phyloP scores from a whole-genome alignment of 2,329 filamentous ascomycete genomes.

The Sporothrix pallida region DNA sequence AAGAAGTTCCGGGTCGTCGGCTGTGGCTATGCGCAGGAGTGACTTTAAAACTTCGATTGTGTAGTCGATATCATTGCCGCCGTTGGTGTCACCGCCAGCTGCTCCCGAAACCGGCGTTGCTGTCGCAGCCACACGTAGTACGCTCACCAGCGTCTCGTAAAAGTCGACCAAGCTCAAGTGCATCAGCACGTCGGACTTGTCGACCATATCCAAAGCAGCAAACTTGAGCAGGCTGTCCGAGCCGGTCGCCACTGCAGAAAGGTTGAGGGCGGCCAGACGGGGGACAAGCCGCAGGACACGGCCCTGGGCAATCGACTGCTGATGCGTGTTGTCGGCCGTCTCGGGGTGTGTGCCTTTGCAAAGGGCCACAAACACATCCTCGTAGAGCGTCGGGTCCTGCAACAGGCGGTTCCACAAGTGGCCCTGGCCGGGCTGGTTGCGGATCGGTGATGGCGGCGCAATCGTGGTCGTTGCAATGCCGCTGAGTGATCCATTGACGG shows the following conservation, averaged over 20 bases:
- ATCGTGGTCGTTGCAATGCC: slow-evolving; percentile 33
- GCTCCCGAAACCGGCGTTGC: slow-evolving; percentile 33
- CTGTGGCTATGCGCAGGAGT: slow-evolving; percentile 51
- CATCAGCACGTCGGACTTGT: slow-evolving; percentile 56
- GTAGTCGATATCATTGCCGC: slow-evolving; percentile 36
- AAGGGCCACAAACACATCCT: slow-evolving; percentile 49
- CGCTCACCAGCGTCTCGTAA: slow-evolving; percentile 57
- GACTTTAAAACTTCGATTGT: slow-evolving; percentile 48
- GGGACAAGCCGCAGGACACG: slow-evolving; percentile 59
- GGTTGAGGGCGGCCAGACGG: slow-evolving; percentile 55
- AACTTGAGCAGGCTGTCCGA: slow-evolving; percentile 54
- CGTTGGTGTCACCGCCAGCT: neutral
- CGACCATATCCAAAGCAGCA: slow-evolving; percentile 59
- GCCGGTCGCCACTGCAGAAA: slow-evolving; percentile 45
- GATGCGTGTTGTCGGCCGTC: slow-evolving; percentile 41
- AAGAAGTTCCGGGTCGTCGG: slow-evolving; percentile 49
- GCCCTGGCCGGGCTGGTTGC: slow-evolving; percentile 55
- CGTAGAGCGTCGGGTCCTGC: slow-evolving; percentile 52
- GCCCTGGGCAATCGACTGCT: slow-evolving; percentile 58
- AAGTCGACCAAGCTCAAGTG: slow-evolving; percentile 59
- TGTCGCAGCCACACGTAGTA: slow-evolving; percentile 52
- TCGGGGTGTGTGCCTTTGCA: slow-evolving; percentile 43
- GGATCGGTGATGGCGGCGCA: slow-evolving; percentile 44
- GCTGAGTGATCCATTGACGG: slow-evolving; percentile 38
- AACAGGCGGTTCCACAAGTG: slow-evolving; percentile 62